These are phyloP conservation scores for Mucor lusitanicus DNA, from an alignment of 371 early-diverging fungal genomes.

Conservation along the genomic window DNA sequence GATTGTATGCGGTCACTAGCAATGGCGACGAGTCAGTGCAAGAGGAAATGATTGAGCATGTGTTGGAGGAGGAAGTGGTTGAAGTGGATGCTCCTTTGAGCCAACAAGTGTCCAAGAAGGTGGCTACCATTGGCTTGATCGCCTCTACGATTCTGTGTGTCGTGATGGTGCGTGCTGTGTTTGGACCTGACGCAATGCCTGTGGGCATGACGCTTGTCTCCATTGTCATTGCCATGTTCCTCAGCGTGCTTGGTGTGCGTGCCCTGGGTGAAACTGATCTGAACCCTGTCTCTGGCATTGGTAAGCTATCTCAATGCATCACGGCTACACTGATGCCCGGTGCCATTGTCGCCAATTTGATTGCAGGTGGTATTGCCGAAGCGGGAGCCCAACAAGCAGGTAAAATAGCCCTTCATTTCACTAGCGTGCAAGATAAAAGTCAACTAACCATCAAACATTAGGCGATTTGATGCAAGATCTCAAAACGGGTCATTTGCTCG, in stretches of 20 bases:
- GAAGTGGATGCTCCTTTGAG: constrained; percentile 46
- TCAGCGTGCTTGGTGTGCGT: constrained; percentile 69
- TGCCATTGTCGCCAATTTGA: constrained; percentile 75
- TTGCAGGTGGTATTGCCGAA: constrained; percentile 87
- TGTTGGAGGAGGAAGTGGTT: constrained; percentile 13
- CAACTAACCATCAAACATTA: neutral
- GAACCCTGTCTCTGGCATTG: constrained; percentile 84
- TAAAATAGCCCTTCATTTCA: too few relatives aligned
- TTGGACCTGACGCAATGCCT: constrained; percentile 52
- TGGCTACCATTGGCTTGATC: constrained; percentile 63
- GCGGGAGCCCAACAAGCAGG: constrained; percentile 71
- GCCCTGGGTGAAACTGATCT: constrained; percentile 84
- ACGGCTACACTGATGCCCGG: constrained; percentile 78
- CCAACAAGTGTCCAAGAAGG: constrained; percentile 57
- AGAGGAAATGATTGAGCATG: constrained; percentile 22
- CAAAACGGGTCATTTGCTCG: constrained; percentile 83
- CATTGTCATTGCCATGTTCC: constrained; percentile 58
- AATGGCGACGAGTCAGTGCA: constrained; percentile 11
- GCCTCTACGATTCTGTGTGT: constrained; percentile 63
- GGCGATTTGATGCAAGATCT: constrained; percentile 89
- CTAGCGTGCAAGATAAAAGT: constrained; percentile 21
- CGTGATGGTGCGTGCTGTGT: constrained; percentile 59
- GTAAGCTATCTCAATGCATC: constrained; percentile 83
- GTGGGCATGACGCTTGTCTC: constrained; percentile 57
- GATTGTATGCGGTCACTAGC: neutral